phyloP scores from a whole-genome alignment of 2,329 filamentous ascomycete species.

The Cordyceps cateniannulata region DNA sequence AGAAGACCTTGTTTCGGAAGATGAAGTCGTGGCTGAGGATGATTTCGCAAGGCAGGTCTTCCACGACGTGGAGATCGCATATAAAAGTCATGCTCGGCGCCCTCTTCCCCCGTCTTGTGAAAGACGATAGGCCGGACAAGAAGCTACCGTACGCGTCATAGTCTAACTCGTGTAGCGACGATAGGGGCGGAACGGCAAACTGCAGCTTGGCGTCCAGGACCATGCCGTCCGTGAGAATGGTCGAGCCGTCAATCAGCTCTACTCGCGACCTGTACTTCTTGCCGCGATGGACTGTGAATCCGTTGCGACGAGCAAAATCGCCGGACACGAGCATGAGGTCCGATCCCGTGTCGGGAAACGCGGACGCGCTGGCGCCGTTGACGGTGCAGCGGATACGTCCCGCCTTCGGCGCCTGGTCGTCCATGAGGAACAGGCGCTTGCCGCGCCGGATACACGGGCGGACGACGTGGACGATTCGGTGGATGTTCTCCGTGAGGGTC shows the following conservation, averaged over 20 bases:
- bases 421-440: neutral
- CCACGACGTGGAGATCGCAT: slow-evolving; percentile 12
- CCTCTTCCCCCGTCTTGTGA: neutral
- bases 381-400: slow-evolving; percentile 6
- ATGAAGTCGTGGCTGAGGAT: slow-evolving; percentile 15
- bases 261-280: slow-evolving; percentile 3
- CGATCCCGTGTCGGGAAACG: slow-evolving; percentile 13
- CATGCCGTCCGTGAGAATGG: slow-evolving; percentile 7
- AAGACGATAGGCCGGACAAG: neutral
- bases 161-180: neutral
- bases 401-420: neutral
- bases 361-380: neutral
- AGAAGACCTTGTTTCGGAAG: slow-evolving; percentile 11
- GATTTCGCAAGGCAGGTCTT: slow-evolving; percentile 9
- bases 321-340: slow-evolving; percentile 12
- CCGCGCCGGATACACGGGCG: neutral
- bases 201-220: slow-evolving; percentile 6
- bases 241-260: slow-evolving; percentile 10
- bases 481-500: neutral
- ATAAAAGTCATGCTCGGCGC: neutral
- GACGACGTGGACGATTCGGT: neutral
- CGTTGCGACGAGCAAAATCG: slow-evolving; percentile 10
- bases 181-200: neutral
- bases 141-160: neutral
- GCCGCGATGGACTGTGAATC: neutral